Evolutionary conservation across 768 basidiomycete genomes (phyloP).

Genomic region (Termitomyces sp.): DNA sequence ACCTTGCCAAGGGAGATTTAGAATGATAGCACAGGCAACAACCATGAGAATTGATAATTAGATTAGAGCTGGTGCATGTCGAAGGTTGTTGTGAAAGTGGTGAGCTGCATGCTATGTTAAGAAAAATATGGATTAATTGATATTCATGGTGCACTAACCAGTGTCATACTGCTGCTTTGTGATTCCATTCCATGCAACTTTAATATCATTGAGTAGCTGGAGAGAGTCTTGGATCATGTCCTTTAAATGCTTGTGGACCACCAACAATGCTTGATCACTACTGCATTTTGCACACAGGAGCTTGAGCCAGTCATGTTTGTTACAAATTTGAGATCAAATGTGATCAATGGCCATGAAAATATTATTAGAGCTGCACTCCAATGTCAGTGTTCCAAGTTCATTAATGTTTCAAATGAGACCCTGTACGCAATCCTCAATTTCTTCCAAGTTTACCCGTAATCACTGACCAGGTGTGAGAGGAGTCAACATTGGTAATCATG

Average conservation of each 20-base stretch:
- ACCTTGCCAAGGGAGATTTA: not conserved
- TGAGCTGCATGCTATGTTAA: not conserved
- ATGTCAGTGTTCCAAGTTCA: not conserved
- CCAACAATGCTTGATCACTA: not conserved
- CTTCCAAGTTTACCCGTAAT: not conserved
- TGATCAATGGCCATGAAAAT: not conserved
- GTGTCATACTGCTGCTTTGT: not conserved
- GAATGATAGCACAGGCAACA: not conserved
- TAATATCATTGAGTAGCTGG: too few species aligned
- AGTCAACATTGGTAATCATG: too few species aligned
- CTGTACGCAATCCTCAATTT: not conserved
- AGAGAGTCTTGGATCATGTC: not conserved
- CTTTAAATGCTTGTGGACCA: not conserved
- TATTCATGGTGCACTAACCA: not conserved
- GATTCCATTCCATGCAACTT: not conserved
- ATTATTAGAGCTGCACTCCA: too few species aligned
- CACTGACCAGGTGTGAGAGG: not conserved
- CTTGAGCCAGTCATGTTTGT: not conserved
- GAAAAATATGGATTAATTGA: too few species aligned
- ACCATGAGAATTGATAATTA: not conserved
- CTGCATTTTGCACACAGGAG: not conserved
- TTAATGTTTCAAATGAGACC: not conserved
- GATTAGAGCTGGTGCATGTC: not conserved
- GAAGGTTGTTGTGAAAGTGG: not conserved
- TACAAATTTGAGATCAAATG: not conserved